phyloP scores from a whole-genome alignment of 345 rosid species.

The Geranium brycei region DNA sequence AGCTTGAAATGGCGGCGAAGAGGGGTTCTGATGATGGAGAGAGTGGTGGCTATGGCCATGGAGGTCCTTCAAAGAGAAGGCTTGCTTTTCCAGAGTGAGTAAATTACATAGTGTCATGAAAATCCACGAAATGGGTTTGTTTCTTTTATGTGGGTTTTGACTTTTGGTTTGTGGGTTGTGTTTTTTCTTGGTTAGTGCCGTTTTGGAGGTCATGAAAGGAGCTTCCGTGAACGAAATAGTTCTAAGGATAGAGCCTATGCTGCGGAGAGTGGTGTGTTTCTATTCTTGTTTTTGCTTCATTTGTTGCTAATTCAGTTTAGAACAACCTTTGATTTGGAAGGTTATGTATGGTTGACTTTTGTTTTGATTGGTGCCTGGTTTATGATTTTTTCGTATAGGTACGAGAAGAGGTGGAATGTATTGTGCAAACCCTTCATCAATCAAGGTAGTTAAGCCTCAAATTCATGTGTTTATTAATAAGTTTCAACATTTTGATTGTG shows the following conservation, averaged over 20 bases:
- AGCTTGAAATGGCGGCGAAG: not conserved
- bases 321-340: not conserved
- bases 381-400: constrained; percentile 19
- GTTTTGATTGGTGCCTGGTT: not conserved
- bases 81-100: not conserved
- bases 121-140: too few relatives aligned
- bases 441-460: constrained; percentile 21
- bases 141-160: too few relatives aligned
- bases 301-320: not conserved
- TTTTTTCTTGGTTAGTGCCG: constrained; percentile 23
- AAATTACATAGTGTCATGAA: too few relatives aligned
- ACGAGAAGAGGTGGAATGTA: constrained; percentile 32
- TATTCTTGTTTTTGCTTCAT: not conserved
- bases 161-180: not conserved
- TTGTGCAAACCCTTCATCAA: constrained; percentile 5
- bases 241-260: constrained; percentile 29
- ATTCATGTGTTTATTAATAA: too few relatives aligned
- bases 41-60: not conserved
- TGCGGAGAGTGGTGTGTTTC: constrained; percentile 33
- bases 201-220: constrained; percentile 26
- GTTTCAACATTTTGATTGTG: not conserved
- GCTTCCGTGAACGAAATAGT: constrained; percentile 17
- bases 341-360: not conserved
- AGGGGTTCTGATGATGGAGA: not conserved
- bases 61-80: not conserved